A percentile compares a stretch with the other conserved stretches of the same genome.
phyloP scores from a whole-genome alignment of 2,329 filamentous ascomycete genomes.

The Hysterium pulicare region DNA sequence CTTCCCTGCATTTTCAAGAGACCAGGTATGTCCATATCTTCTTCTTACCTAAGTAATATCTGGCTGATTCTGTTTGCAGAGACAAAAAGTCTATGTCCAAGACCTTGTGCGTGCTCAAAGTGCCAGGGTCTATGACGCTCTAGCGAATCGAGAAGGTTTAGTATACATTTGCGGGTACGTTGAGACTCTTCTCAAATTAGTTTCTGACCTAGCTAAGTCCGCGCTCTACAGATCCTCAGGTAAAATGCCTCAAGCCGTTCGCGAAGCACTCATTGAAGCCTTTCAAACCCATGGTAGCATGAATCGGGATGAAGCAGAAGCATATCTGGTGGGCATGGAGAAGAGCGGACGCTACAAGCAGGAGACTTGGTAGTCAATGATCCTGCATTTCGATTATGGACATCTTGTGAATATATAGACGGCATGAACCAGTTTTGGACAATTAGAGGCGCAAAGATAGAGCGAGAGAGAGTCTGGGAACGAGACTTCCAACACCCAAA shows the following conservation, averaged over 20 bases:
- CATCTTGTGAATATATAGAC: too few species aligned
- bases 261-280: slow-evolving; percentile 62
- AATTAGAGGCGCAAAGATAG: too few species aligned
- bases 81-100: slow-evolving; percentile 65
- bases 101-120: slow-evolving; percentile 55
- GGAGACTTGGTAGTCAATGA: slow-evolving; percentile 65
- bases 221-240: slow-evolving; percentile 54
- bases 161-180: slow-evolving; percentile 57
- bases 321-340: slow-evolving; percentile 56
- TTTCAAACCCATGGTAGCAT: slow-evolving; percentile 46
- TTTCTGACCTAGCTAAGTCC: neutral
- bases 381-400: too few species aligned
- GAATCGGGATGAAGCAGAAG: slow-evolving; percentile 52
- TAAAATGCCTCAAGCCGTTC: slow-evolving; percentile 67
- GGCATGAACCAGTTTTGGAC: too few species aligned
- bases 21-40: slow-evolving; percentile 48
- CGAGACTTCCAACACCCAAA: too few species aligned
- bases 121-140: slow-evolving; percentile 48
- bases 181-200: slow-evolving; percentile 12
- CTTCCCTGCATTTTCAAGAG: slow-evolving; percentile 67
- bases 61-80: slow-evolving; percentile 17
- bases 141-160: slow-evolving; percentile 52
- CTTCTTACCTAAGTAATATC: too few species aligned
- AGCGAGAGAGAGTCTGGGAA: too few species aligned
- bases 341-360: slow-evolving; percentile 62